These are phyloP conservation scores for Calocybe cyanea DNA, from an alignment of 768 basidiomycete genomes.

Conservation along the genomic window DNA sequence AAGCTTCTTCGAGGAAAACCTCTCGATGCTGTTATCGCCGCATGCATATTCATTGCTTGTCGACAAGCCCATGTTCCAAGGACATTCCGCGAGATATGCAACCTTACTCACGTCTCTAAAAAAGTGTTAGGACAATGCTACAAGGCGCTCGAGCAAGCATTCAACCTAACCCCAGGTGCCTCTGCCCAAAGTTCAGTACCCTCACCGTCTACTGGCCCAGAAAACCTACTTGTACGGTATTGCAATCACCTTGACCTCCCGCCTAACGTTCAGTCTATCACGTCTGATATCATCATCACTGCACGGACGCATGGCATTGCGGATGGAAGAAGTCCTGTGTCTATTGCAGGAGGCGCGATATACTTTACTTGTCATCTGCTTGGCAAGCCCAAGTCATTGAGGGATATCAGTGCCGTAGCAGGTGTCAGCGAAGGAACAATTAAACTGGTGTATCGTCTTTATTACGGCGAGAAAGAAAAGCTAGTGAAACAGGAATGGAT, in stretches of 20 bases:
- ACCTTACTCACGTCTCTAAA: slow-evolving; percentile 90
- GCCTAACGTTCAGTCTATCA: slow-evolving; percentile 77
- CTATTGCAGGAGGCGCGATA: slow-evolving; percentile 97
- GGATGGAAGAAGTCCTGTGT: slow-evolving; percentile 91
- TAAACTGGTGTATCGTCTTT: slow-evolving; percentile 81
- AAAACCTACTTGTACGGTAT: slow-evolving; percentile 87
- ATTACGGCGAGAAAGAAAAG: slow-evolving; percentile 70
- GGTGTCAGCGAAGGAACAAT: slow-evolving; percentile 97
- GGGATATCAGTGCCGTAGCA: slow-evolving; percentile 87
- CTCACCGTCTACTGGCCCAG: slow-evolving; percentile 63
- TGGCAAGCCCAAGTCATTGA: slow-evolving; percentile 67
- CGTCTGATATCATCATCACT: slow-evolving; percentile 75
- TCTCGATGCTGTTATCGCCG: slow-evolving; percentile 90
- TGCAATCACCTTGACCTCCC: slow-evolving; percentile 91
- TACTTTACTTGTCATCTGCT: slow-evolving; percentile 87
- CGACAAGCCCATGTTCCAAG: slow-evolving; percentile 93
- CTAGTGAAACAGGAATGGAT: slow-evolving; percentile 86
- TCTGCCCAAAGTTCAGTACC: slow-evolving; percentile 46
- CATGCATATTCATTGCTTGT: slow-evolving; percentile 97
- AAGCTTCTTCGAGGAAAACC: slow-evolving; percentile 89
- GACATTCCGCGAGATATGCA: slow-evolving; percentile 94
- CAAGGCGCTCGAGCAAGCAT: slow-evolving; percentile 82
- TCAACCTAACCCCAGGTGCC: slow-evolving; percentile 83
- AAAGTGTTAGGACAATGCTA: slow-evolving; percentile 94
- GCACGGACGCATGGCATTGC: slow-evolving; percentile 85